Evolutionary conservation across 192 early-diverging fungal species (phyloP), one percentile per base, ranked within the genome.

Genomic region (Gonapodya prolifera): DNA sequence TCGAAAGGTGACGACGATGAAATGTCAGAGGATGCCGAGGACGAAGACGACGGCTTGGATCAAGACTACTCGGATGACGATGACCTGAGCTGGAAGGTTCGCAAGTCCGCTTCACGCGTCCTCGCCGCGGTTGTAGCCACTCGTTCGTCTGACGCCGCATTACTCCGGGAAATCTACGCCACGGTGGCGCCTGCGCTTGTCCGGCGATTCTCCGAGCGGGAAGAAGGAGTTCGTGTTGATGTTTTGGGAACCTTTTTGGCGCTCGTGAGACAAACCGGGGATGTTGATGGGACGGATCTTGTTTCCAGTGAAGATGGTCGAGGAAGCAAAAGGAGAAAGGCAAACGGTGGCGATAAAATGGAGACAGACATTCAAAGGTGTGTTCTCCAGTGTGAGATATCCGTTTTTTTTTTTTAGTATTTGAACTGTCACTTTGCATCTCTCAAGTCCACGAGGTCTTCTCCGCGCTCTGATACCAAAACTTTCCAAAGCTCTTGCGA

Each of bases 51-150:
- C 16, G 91, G 89, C 28, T 83, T 85, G 30, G 89, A 84, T 33
- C 90, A 87, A 28, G 92, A 92, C 75, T 94, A 92, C 82, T 93
- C 92, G 1, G 94, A 96, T 75, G 93, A 96, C 61, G 95, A 96
- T 71, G 95, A 96, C 78, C 86, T 95, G 77, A 93, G 92, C 0
- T 96, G 94, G 94, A 96, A 96, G 80, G 95, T 95, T 2, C 91
- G 95, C 70, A 85, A 91, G 16, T 89, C 93, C 0, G 85, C 92
- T n/a, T 86, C 91, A 2, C 94, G 93, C 78, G 78, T 95, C 1
- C 80, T 96, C 0, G 77, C 86, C 0, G 80, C 87, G 35, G 77
- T 88, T 35, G 91, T 96, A 70, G 87, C 83, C 45, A 93, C 93
- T 0, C 89, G 91, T 2, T 30, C 71, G 16, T 2, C 28, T 8